A percentile compares a stretch with the other conserved stretches of the same genome.
Conservation (phyloP, 306 rosid species). For the Spatholobus suberectus region DNA sequence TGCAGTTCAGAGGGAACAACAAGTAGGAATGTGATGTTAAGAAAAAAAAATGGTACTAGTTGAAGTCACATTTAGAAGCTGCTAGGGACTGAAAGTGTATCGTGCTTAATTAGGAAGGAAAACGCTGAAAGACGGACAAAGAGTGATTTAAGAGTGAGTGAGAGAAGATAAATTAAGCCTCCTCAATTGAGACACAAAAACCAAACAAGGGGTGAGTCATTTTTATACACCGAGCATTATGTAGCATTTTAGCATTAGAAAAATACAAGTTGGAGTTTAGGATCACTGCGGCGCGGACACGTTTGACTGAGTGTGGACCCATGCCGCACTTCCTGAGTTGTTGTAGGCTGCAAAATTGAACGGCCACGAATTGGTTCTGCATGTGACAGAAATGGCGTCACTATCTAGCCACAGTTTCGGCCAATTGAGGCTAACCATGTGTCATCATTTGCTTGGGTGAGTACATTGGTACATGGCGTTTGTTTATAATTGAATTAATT, state of each 20-base stretch:
- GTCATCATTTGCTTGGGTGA: slow-evolving; percentile 21
- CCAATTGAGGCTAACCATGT: background rate
- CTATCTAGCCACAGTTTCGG: background rate
- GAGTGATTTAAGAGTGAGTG: background rate
- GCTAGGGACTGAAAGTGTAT: background rate
- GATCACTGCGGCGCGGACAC: slow-evolving; percentile 4
- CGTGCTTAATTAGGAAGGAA: background rate
- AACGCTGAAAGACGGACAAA: background rate
- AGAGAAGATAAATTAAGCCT: background rate
- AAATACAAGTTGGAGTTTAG: background rate
- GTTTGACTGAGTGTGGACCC: slow-evolving; percentile 30
- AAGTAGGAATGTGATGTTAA: background rate
- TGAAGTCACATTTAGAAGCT: background rate
- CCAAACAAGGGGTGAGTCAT: too few species aligned
- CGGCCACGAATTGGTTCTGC: slow-evolving; percentile 37
- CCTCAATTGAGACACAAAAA: background rate
- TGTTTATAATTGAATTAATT: background rate
- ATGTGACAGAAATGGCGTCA: slow-evolving; percentile 34
- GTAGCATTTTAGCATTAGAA: background rate
- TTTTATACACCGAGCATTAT: background rate
- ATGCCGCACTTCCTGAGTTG: background rate
- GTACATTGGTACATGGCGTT: background rate
- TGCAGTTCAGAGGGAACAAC: background rate
- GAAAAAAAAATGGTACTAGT: background rate
- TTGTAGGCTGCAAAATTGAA: slow-evolving; percentile 32